These are phyloP conservation scores for Arthrocladium fulminans DNA, from an alignment of 2,329 filamentous ascomycete genomes.

Conservation along the genomic window DNA sequence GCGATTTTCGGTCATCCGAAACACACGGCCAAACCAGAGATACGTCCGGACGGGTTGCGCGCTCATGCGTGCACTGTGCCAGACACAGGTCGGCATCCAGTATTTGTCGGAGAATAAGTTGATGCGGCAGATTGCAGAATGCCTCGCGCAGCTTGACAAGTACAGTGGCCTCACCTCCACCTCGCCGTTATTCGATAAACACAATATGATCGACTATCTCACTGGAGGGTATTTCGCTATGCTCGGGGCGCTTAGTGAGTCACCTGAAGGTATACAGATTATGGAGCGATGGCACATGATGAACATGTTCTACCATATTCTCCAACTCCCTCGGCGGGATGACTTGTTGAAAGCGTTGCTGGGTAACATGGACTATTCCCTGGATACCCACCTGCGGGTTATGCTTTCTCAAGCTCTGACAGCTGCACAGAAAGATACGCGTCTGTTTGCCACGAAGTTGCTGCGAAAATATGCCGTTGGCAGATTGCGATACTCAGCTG, in stretches of 20 bases:
- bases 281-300: conserved; percentile 96
- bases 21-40: conserved; percentile 85
- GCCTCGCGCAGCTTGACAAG: conserved; percentile 86
- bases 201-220: conserved; percentile 75
- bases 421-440: conserved; percentile 78
- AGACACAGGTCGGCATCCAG: conserved; percentile 72
- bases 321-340: conserved; percentile 81
- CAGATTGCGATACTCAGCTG: conserved; percentile 35
- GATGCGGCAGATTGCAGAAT: conserved; percentile 87
- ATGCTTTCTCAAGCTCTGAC: conserved; percentile 90
- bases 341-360: conserved; percentile 85
- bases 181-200: conserved; percentile 78
- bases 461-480: conserved; percentile 75
- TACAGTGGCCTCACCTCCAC: conserved; percentile 61
- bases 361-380: conserved; percentile 82
- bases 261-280: conserved; percentile 74
- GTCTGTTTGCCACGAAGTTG: conserved; percentile 79
- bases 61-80: conserved; percentile 74
- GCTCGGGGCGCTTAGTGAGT: conserved; percentile 75
- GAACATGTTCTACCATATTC: conserved; percentile 99
- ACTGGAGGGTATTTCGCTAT: conserved; percentile 92
- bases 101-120: conserved; percentile 90
- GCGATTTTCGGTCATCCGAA: conserved; percentile 81
- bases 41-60: conserved; percentile 87
- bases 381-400: conserved; percentile 81